Evolutionary conservation across 163 green algal genomes (phyloP).

Genomic region (Volvox carteri): DNA sequence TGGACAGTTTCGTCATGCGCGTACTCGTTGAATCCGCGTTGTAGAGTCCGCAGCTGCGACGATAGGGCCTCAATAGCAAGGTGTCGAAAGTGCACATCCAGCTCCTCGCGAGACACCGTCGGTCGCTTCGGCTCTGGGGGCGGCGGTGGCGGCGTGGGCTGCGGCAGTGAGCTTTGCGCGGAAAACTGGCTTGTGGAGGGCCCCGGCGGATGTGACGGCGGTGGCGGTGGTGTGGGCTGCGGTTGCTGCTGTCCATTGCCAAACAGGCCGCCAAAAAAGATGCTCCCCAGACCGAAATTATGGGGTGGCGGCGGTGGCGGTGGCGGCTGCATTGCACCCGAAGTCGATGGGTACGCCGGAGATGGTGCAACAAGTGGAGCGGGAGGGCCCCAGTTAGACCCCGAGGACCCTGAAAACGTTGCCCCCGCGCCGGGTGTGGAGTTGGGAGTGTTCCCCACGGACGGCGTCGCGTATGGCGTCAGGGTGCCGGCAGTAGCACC

Average conservation of each 20-base stretch:
- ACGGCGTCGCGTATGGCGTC: slow-evolving; percentile 40
- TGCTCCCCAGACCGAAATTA: slow-evolving; percentile 13
- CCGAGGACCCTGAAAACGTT: not conserved
- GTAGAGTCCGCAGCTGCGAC: slow-evolving; percentile 16
- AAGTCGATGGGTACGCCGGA: not conserved
- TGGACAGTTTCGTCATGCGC: slow-evolving; percentile 62
- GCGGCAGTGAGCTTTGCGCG: not conserved
- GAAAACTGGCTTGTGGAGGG: not conserved
- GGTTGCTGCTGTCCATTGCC: slow-evolving; percentile 16
- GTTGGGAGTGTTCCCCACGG: slow-evolving; percentile 33
- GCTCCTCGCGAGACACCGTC: slow-evolving; percentile 27
- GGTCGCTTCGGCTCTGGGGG: slow-evolving; percentile 5
- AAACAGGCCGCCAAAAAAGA: slow-evolving; percentile 22
- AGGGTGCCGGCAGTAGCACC: not conserved
- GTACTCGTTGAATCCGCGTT: slow-evolving; percentile 31
- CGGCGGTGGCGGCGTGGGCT: not conserved
- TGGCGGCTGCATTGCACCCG: not conserved
- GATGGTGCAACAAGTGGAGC: not conserved
- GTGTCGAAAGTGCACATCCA: slow-evolving; percentile 52
- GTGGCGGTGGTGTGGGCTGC: not conserved
- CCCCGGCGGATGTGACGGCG: not conserved
- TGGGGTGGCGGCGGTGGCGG: slow-evolving; percentile 10
- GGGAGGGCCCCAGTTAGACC: slow-evolving; percentile 11
- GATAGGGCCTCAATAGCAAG: slow-evolving; percentile 52
- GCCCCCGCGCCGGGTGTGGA: slow-evolving; percentile 18